These are phyloP conservation scores for Cylindrotheca fusiformis DNA, from an alignment of 108 stramenopile species.

Conservation along the genomic window DNA sequence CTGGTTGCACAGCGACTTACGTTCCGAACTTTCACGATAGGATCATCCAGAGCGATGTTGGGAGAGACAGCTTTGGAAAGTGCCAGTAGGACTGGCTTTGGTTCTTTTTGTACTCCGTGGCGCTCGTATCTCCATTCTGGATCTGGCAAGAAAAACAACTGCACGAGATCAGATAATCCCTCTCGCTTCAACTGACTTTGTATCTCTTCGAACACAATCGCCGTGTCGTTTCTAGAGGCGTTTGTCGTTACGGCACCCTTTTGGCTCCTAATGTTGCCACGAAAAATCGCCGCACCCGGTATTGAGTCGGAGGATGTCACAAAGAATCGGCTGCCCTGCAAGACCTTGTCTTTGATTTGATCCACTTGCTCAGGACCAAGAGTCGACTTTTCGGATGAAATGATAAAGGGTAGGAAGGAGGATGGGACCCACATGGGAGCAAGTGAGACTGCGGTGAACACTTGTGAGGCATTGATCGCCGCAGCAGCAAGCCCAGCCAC, in stretches of 20 bases:
- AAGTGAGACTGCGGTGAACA: constrained; percentile 31
- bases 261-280: constrained; percentile 43
- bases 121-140: constrained; percentile 40
- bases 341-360: constrained; percentile 47
- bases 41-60: constrained; percentile 35
- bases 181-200: constrained; percentile 33
- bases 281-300: constrained; percentile 62
- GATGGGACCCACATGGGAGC: constrained; percentile 69
- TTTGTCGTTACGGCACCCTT: too few relatives aligned
- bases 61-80: constrained; percentile 47
- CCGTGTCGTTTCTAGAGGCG: constrained; percentile 15
- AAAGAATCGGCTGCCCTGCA: constrained; percentile 47
- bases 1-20: constrained; percentile 12
- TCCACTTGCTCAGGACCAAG: constrained; percentile 41
- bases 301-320: constrained; percentile 57
- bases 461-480: constrained; percentile 1
- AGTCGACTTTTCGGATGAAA: constrained; percentile 22
- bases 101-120: constrained; percentile 15
- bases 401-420: constrained; percentile 49
- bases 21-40: constrained; percentile 20
- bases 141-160: constrained; percentile 66
- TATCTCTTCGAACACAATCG: constrained; percentile 42
- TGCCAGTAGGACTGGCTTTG: constrained; percentile 63
- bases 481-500: neutral
- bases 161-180: constrained; percentile 42